Base-by-base conservation (phyloP, 768 basidiomycete species). In the Asterophora parasitica region DNA sequence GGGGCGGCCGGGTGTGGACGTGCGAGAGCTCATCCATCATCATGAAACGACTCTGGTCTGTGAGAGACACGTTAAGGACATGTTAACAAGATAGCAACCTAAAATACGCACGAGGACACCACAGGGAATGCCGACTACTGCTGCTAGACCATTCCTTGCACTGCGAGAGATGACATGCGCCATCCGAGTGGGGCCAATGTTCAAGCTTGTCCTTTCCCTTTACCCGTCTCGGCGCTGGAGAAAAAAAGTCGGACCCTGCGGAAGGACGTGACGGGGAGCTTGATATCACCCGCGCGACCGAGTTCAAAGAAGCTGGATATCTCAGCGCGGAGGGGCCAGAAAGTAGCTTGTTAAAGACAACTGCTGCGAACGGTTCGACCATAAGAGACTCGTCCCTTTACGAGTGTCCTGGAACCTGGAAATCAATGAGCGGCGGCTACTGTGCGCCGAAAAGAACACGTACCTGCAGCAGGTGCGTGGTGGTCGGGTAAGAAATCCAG, bases 361-460 rank as follows among this genome's bases (percentile, higher is more conserved):
- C 73, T 36, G 76, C 71, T 49, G 76, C 74, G 55, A 84, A 66
- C 59, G 80, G 78, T 71, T 85, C 81, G 58, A 83, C 72, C 82
- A 83, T 84, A 23, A 23, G 52, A 61, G 44, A 53, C 52, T 58
- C 57, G 58, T 51, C 57, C 37, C 35, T 34, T 6, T 15, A 63
- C 58, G 62, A 58, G 60, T 53, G 39, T 50, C 41, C 50, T 41
- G 47, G 47, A 46, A 42, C 38, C 52, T 41, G 32, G 16, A 16
- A n/a, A 27, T 30, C 16, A 20, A 17, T 36, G 42, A 19, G 37
- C 38, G 2, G 39, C 20, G 26, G 9, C 9, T 16, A 26, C 17
- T 4, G 5, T 27, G 33, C 30, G 12, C 23, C 23, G 20, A 15
- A 27, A 6, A 11, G 23, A 3, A 27, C 15, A 11, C 39, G 33